Percentiles rank a stretch among this genome's conserved stretches.
These are phyloP conservation scores for Insectozyma bohioensis DNA, from an alignment of 1,139 yeast genomes.

Conservation along the genomic window DNA sequence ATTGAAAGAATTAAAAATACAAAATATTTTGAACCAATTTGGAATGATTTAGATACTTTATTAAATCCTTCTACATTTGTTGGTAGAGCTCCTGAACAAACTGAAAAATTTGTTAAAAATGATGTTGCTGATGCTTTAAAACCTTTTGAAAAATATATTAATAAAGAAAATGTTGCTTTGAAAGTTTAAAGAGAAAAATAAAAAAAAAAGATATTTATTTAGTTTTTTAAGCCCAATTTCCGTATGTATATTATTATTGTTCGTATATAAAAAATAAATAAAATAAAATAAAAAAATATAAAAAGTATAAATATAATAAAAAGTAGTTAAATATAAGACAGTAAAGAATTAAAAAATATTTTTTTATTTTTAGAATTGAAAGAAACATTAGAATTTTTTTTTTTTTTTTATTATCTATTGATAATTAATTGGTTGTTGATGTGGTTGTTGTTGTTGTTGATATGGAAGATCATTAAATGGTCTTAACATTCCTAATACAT, in stretches of 20 bases:
- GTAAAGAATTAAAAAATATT: too few species aligned
- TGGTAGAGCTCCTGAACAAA: constrained; percentile 98
- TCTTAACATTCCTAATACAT: constrained; percentile 6
- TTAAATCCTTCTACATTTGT: constrained; percentile 93
- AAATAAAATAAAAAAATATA: too few species aligned
- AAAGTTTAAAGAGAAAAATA: constrained; percentile 24
- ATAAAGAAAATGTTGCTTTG: constrained; percentile 59
- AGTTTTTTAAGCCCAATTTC: too few species aligned
- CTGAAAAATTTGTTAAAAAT: constrained; percentile 83
- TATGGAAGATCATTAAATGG: constrained; percentile 5
- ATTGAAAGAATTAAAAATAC: constrained; percentile 84
- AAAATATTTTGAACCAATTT: constrained; percentile 84
- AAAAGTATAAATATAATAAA: too few species aligned
- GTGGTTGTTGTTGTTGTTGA: background rate
- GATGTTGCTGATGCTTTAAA: constrained; percentile 84
- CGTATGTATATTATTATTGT: too few species aligned
- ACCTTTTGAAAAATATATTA: constrained; percentile 62
- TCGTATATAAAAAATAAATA: too few species aligned
- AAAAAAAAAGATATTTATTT: too few species aligned
- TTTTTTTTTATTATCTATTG: background rate
- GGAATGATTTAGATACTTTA: constrained; percentile 74
- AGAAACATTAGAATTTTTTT: too few species aligned
- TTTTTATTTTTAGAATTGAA: too few species aligned
- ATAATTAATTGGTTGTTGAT: background rate
- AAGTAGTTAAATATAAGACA: too few species aligned